phyloP scores from a whole-genome alignment of 2,329 filamentous ascomycete genomes.

The Cytospora schulzeri region DNA sequence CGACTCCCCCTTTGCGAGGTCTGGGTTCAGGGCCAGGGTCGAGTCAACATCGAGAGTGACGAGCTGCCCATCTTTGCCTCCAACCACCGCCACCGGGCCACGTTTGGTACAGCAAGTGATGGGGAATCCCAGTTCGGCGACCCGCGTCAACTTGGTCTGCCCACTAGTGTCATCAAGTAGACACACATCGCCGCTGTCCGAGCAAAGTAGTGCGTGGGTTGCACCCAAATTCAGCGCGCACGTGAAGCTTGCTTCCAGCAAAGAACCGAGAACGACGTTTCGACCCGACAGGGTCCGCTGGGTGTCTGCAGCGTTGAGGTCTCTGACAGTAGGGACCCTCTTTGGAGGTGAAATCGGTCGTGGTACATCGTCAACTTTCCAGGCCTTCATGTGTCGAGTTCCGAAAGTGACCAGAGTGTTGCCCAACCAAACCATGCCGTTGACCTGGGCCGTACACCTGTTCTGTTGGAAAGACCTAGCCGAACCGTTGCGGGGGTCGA shows the following conservation, averaged over 20 bases:
- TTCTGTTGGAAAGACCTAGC: conserved; percentile 82
- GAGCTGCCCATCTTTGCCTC: conserved; percentile 66
- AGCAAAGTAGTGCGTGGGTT: conserved; percentile 77
- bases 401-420: conserved; percentile 82
- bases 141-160: conserved; percentile 68
- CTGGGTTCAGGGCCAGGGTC: not conserved
- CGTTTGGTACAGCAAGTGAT: conserved; percentile 68
- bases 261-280: conserved; percentile 80
- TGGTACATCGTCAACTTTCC: conserved; percentile 62
- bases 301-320: conserved; percentile 34
- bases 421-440: conserved; percentile 89
- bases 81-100: conserved; percentile 64
- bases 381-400: conserved; percentile 74
- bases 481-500: conserved; percentile 79
- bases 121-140: conserved; percentile 67
- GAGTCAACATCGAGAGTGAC: conserved; percentile 46
- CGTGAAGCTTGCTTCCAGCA: conserved; percentile 84
- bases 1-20: not conserved
- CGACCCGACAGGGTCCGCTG: conserved; percentile 79
- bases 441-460: conserved; percentile 85
- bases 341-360: conserved; percentile 63
- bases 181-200: conserved; percentile 88
- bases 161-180: conserved; percentile 76
- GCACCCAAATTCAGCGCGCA: conserved; percentile 74
- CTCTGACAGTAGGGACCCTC: conserved; percentile 54